Evolutionary conservation across 176 grass and related monocot species (phyloP).

Genomic region (Avena insularis): DNA sequence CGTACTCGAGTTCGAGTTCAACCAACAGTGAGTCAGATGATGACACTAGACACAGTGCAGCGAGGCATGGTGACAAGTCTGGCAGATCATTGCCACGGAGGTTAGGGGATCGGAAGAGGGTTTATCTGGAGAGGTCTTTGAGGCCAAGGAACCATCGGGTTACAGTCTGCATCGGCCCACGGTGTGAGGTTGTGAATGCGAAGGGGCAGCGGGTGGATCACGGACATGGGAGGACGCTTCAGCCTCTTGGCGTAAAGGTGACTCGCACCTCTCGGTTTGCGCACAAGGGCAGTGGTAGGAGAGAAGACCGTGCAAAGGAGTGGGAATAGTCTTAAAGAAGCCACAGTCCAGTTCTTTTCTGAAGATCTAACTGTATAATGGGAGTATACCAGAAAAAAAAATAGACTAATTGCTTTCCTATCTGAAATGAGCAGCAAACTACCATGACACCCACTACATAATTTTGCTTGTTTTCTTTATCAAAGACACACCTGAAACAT

Average conservation of each 20-base stretch:
- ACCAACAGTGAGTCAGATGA: background rate
- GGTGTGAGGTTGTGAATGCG: background rate
- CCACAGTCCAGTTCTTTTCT: background rate
- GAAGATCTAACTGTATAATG: background rate
- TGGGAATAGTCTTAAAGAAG: background rate
- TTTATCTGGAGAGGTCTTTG: background rate
- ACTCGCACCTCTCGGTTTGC: background rate
- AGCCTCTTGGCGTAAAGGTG: background rate
- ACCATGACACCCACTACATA: constrained; percentile 25
- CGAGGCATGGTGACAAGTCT: background rate
- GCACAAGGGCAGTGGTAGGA: background rate
- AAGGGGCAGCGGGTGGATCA: background rate
- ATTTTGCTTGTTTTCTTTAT: constrained; percentile 21
- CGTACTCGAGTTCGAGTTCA: background rate
- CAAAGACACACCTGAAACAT: constrained; percentile 29
- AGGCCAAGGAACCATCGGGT: background rate
- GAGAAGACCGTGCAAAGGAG: constrained; percentile 26
- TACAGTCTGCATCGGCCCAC: background rate
- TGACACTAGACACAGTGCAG: background rate
- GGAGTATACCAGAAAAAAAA: background rate
- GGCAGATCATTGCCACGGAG: background rate
- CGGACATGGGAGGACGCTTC: background rate
- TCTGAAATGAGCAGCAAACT: constrained; percentile 11
- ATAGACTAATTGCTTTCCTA: background rate
- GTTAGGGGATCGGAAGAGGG: background rate